These are phyloP conservation scores for Ophiostoma triangulosporum DNA, from an alignment of 2,329 filamentous ascomycete genomes.

Conservation along the genomic window DNA sequence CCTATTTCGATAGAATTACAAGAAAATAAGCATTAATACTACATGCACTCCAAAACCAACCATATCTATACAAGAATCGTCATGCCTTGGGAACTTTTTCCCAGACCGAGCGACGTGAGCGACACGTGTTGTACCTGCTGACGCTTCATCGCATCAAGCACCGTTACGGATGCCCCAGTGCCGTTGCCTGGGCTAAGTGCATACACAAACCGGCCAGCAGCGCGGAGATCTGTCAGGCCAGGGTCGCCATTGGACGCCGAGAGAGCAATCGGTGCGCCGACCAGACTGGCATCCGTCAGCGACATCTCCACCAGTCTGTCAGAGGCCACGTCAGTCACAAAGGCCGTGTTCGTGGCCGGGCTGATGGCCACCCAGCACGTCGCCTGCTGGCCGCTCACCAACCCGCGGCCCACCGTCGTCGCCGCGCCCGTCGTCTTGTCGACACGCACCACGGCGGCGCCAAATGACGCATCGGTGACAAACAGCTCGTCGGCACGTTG, in stretches of 20 bases:
- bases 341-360: conserved; percentile 33
- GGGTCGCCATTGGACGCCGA: conserved; percentile 29
- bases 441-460: conserved; percentile 34
- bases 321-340: conserved; percentile 40
- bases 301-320: conserved; percentile 46
- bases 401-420: conserved; percentile 25
- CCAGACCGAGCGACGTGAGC: conserved; percentile 16
- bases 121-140: conserved; percentile 22
- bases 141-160: conserved; percentile 22
- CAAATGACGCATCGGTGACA: conserved; percentile 45
- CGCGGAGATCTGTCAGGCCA: conserved; percentile 41
- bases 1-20: too few species aligned
- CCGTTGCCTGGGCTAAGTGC: conserved; percentile 41
- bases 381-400: conserved; percentile 35
- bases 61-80: conserved; percentile 14
- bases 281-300: conserved; percentile 31
- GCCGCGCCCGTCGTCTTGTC: conserved; percentile 18
- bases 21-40: too few species aligned
- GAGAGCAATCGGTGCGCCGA: conserved; percentile 27
- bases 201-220: conserved; percentile 42
- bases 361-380: conserved; percentile 47
- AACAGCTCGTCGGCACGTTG: conserved; percentile 30
- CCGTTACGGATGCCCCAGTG: conserved; percentile 23
- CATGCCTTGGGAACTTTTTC: conserved; percentile 21
- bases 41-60: background rate